phyloP scores from a whole-genome alignment of 441 rosid species.

The Euphorbia schlechtendalii region DNA sequence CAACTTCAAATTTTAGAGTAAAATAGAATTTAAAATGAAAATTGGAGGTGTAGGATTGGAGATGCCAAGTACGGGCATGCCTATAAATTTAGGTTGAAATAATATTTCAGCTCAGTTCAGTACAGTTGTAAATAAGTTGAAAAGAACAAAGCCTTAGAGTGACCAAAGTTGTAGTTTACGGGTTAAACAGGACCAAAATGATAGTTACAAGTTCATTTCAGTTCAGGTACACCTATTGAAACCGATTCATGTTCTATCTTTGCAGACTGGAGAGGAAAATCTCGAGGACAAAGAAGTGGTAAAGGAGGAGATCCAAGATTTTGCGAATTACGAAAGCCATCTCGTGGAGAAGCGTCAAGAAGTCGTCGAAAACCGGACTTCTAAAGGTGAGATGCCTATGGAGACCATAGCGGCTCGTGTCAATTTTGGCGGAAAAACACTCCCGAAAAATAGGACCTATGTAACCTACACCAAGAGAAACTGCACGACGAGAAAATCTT shows the following conservation, averaged over 20 bases:
- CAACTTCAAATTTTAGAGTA: no score
- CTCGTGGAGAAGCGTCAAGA: slow-evolving; percentile 6
- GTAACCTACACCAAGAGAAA: slow-evolving; percentile 42
- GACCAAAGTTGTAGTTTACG: no score
- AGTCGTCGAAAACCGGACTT: slow-evolving; percentile 20
- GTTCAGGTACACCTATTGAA: no score
- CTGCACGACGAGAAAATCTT: slow-evolving; percentile 44
- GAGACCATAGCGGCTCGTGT: slow-evolving; percentile 19
- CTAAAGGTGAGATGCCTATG: slow-evolving; percentile 14
- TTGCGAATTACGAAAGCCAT: no score
- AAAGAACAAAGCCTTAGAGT: no score
- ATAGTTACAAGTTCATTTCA: background rate
- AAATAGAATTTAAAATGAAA: no score
- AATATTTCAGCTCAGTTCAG: no score
- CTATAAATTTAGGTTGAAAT: no score
- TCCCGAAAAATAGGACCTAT: slow-evolving; percentile 40
- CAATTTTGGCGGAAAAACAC: slow-evolving; percentile 32
- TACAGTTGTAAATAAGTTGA: no score
- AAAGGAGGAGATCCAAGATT: slow-evolving; percentile 31
- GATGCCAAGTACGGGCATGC: no score
- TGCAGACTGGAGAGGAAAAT: slow-evolving; percentile 28
- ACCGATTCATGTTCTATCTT: slow-evolving; percentile 5
- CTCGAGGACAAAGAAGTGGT: slow-evolving; percentile 25
- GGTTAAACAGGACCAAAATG: no score
- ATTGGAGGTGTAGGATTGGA: no score